Percentiles rank a stretch among this genome's conserved stretches.
Conservation (phyloP, 2,329 filamentous ascomycete species). For the Ophiostoma perfectum region DNA sequence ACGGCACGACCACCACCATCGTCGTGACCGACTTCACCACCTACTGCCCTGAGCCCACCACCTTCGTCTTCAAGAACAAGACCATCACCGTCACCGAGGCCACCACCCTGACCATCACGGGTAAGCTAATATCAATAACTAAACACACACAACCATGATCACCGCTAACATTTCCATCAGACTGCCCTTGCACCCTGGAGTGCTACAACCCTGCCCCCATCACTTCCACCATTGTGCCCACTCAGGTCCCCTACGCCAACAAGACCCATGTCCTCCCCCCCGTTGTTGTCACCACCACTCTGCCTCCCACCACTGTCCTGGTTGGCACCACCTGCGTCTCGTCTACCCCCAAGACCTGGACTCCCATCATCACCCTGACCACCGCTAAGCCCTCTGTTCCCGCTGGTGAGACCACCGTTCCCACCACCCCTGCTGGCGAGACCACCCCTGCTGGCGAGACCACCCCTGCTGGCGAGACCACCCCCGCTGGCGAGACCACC, state of each 20-base stretch:
- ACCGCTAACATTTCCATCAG: background rate
- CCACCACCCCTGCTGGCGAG: background rate
- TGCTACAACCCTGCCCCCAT: constrained; percentile 17
- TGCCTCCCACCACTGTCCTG: constrained; percentile 18
- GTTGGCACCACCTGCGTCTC: constrained; percentile 19
- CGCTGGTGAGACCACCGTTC: background rate
- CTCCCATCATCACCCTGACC: constrained; percentile 13
- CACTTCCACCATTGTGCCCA: background rate
- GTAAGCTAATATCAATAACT: constrained; percentile 15
- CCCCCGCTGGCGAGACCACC: background rate
- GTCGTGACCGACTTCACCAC: constrained; percentile 61
- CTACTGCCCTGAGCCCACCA: constrained; percentile 67
- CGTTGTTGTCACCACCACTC: constrained; percentile 14
- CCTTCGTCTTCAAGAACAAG: constrained; percentile 61
- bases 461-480: background rate
- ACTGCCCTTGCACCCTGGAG: constrained; percentile 28
- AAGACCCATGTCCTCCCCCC: constrained; percentile 10
- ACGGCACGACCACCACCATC: constrained; percentile 21
- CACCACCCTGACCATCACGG: constrained; percentile 28
- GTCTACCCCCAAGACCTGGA: background rate
- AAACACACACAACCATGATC: background rate
- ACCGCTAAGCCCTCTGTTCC: constrained; percentile 14
- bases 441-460: background rate
- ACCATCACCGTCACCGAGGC: constrained; percentile 47
- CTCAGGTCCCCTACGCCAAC: constrained; percentile 16